Base-by-base conservation (phyloP, 768 basidiomycete species). In the Lactarius deliciosus region DNA sequence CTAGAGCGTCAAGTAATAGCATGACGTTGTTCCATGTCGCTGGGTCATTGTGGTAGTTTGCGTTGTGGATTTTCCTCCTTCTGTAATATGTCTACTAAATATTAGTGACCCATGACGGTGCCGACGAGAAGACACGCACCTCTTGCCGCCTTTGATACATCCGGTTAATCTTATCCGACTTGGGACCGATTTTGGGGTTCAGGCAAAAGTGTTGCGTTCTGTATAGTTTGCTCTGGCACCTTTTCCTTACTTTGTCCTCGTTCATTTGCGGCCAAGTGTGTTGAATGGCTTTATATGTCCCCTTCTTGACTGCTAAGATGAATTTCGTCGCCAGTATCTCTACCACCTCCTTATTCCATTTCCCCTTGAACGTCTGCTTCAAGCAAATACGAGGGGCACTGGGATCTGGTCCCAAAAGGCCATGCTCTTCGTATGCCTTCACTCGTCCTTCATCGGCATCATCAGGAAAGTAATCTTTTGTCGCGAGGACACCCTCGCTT, bases 81-180 rank as follows among this genome's bases (percentile, higher is more conserved):
- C 55, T 56, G 18, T 56, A 56, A n/a, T 56, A 56, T 34, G 55
- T 56, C 55, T 56, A 56, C 15, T 18, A 8, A 56, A 56, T 15
- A 10, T 56, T 20, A 56, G 55, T 20, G 16, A 28, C 30, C 30
- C 54, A 10, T 11, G 15, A 30, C 30, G 36, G 28, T 55, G 54
- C 54, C 11, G 25, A 34, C 32, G n/a, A 36, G 6, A 18, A 57
- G 20, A 57, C 32, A 57, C 36, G 36, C 32, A 57, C 56, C 18
- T 57, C 56, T n/a, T 57, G 56, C 30, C 56, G 20, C 56, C 56
- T 57, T 57, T 57, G 56, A 36, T 36, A 10, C 56, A 36, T 57
- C 56, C 7, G 4, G 56, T 57, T 34, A 16, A 57, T 20, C 56
- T 57, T 57, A 57, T 57, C 56, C 6, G 34, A 36, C 5, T 57